Percentiles rank a stretch among this genome's conserved stretches.
Conservation (phyloP, 2,329 filamentous ascomycete species). For the Penicillium occitanis region DNA sequence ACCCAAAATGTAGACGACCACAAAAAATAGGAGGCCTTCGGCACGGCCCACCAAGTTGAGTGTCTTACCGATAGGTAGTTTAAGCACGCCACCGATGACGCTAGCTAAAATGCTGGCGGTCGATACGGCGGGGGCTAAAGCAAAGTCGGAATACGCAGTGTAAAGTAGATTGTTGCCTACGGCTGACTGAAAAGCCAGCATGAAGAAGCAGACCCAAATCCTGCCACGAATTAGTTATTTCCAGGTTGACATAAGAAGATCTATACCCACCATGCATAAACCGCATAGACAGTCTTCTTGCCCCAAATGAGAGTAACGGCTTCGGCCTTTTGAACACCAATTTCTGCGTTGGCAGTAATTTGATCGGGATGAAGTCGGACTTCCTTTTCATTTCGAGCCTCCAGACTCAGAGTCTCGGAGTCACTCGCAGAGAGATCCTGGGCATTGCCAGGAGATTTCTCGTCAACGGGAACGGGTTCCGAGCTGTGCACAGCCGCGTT, state of each 20-base stretch:
- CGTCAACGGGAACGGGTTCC: slow-evolving; percentile 1
- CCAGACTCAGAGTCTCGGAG: slow-evolving; percentile 29
- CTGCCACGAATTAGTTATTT: slow-evolving; percentile 28
- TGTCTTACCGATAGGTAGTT: slow-evolving; percentile 63
- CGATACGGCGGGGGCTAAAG: slow-evolving; percentile 50
- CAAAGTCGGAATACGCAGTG: slow-evolving; percentile 54
- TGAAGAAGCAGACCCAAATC: slow-evolving; percentile 50
- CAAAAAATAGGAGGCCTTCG: slow-evolving; percentile 56
- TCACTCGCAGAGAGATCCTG: slow-evolving; percentile 23
- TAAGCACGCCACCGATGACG: slow-evolving; percentile 58
- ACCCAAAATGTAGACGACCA: slow-evolving; percentile 49
- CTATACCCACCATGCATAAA: slow-evolving; percentile 34
- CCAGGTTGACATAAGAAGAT: not conserved
- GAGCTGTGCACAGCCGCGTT: slow-evolving; percentile 10
- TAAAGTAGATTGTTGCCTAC: slow-evolving; percentile 47
- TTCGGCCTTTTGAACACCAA: slow-evolving; percentile 44
- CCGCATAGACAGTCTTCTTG: slow-evolving; percentile 36
- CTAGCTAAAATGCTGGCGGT: slow-evolving; percentile 56
- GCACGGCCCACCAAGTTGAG: slow-evolving; percentile 64
- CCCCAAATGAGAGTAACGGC: slow-evolving; percentile 44
- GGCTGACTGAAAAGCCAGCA: slow-evolving; percentile 46
- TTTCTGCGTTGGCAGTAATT: slow-evolving; percentile 30
- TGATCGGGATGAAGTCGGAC: slow-evolving; percentile 26
- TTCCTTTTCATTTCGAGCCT: slow-evolving; percentile 33
- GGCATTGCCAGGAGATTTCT: slow-evolving; percentile 14